Percentiles rank a stretch among this genome's conserved stretches.
Evolutionary conservation across 345 rosid species (phyloP).

Genomic region (Brassica carinata): DNA sequence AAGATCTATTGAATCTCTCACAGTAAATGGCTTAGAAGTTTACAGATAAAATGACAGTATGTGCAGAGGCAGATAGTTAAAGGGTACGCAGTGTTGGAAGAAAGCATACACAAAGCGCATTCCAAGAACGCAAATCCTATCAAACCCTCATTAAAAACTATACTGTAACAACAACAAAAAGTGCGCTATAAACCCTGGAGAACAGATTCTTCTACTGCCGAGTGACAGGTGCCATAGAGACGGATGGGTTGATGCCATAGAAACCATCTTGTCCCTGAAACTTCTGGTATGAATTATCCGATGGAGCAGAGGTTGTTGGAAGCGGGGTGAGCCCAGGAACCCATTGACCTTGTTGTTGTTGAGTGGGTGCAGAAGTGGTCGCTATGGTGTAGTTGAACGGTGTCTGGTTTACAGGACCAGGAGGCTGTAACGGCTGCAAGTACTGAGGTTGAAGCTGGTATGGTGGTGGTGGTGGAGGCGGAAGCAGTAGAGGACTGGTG

Average conservation of each 20-base stretch:
- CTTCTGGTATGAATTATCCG: slow-evolving; percentile 57
- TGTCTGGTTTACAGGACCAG: slow-evolving; percentile 50
- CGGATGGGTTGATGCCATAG: slow-evolving; percentile 60
- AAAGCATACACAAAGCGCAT: slow-evolving; percentile 21
- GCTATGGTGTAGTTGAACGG: slow-evolving; percentile 57
- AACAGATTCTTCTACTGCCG: slow-evolving; percentile 53
- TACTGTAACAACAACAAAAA: slow-evolving; percentile 10
- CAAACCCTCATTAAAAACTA: slow-evolving; percentile 14
- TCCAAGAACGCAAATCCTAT: slow-evolving; percentile 25
- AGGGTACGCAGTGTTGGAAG: slow-evolving; percentile 1
- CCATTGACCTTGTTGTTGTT: slow-evolving; percentile 47
- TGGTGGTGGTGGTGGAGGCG: slow-evolving; percentile 57
- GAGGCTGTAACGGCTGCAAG: slow-evolving; percentile 56
- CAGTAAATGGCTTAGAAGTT: neutral
- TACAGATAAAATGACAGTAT: slow-evolving; percentile 22
- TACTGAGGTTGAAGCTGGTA: slow-evolving; percentile 51
- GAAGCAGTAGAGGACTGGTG: slow-evolving; percentile 49
- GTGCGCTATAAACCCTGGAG: slow-evolving; percentile 4
- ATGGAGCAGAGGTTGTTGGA: slow-evolving; percentile 52
- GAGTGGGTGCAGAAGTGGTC: slow-evolving; percentile 28
- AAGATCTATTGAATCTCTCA: neutral
- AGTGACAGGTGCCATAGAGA: slow-evolving; percentile 65
- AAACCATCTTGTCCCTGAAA: slow-evolving; percentile 75
- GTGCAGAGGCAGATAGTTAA: slow-evolving; percentile 12
- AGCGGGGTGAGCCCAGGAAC: slow-evolving; percentile 45